Evolutionary conservation across 768 basidiomycete species (phyloP), one percentile per base, ranked within the genome.

Genomic region (Leccinum subgranulosum): DNA sequence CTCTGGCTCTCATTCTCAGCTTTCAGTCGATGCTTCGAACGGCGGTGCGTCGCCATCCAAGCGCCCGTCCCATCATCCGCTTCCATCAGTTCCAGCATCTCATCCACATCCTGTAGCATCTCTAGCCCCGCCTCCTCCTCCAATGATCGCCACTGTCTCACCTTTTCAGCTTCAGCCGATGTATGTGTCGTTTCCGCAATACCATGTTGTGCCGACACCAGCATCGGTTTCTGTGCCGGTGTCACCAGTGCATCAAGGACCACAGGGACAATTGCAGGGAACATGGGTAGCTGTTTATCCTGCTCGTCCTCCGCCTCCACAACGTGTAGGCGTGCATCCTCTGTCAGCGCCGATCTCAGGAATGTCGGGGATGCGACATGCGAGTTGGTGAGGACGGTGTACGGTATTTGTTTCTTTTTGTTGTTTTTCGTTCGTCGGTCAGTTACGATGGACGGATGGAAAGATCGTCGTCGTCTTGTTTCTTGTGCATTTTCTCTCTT

Each of bases 171-270:
- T 41, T 41, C 67, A 51, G 19, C 53, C 63, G 49, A 25, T 67
- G 51, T 68, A 65, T 25, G 47, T 69, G n/a, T 61, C 67, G 1
- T 69, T 62, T 55, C 25, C 63, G 36, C 63, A 49, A 31, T 68
- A 69, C 46, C 60, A 51, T 28, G 15, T 66, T 17, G 41, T 61
- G 6, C 60, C 66, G 4, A 49, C 57, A 49, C 64, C 39, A 4
- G 8, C 17, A 8, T 4, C 39, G 4, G 39, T 10, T 7, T 15
- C 36, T 2, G 17, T n/a, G 39, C 39, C 39, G 4, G n/a, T 41
- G n/a, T 41, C 39, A 5, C 39, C 39, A 41, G 39, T 19, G 39
- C 39, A 41, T 19, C 39, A 41, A 4, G 39, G 39, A 7, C 9
- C n/a, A 10, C 36, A 17, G 8, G 36, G 36, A 39, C 36, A 39